phyloP scores from a whole-genome alignment of 2,329 filamentous ascomycete species.

The Herpotrichia juniperi region DNA sequence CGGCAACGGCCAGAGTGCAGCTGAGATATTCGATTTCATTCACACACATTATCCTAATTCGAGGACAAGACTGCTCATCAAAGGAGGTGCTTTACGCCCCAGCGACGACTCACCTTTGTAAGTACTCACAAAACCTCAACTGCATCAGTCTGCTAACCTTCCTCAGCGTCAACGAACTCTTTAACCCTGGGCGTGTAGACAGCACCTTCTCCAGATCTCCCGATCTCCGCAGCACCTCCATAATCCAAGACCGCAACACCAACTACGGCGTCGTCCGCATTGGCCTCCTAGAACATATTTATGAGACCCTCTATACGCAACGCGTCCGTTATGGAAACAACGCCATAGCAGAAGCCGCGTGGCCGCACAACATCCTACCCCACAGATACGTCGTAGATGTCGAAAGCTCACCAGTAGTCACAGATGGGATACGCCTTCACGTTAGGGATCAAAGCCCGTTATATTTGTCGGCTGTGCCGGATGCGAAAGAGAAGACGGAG shows the following conservation, averaged over 20 bases:
- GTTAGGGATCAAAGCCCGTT: constrained; percentile 58
- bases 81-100: constrained; percentile 80
- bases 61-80: constrained; percentile 78
- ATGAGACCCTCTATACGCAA: constrained; percentile 87
- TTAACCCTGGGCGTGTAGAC: constrained; percentile 87
- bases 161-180: constrained; percentile 87
- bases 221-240: constrained; percentile 63
- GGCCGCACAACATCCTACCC: constrained; percentile 82
- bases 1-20: constrained; percentile 89
- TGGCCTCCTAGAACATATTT: constrained; percentile 87
- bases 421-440: constrained; percentile 46
- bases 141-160: constrained; percentile 28
- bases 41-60: constrained; percentile 82
- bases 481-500: constrained; percentile 59
- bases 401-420: constrained; percentile 52
- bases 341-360: constrained; percentile 66
- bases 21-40: constrained; percentile 93
- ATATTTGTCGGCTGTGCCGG: constrained; percentile 35
- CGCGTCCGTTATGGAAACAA: constrained; percentile 67
- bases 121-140: constrained; percentile 46
- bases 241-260: constrained; percentile 78
- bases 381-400: constrained; percentile 70
- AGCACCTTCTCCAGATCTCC: constrained; percentile 72
- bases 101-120: constrained; percentile 97
- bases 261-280: constrained; percentile 95